These are phyloP conservation scores for Triangularia setosa DNA, from an alignment of 2,329 filamentous ascomycete genomes.

Conservation along the genomic window DNA sequence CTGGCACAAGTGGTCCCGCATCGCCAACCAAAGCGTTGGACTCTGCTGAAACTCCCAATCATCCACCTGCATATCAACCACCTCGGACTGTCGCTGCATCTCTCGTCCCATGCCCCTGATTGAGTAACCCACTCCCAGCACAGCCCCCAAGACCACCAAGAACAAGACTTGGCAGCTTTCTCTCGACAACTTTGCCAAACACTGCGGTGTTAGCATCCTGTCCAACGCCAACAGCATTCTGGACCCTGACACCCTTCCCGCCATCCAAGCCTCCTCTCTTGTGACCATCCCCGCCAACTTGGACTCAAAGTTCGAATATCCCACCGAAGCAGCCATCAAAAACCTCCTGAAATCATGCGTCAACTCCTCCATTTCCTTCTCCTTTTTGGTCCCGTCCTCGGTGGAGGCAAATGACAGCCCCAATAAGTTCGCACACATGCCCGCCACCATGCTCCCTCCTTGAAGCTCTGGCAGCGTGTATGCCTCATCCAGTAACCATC, in stretches of 20 bases:
- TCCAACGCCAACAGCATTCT: slow-evolving; percentile 31
- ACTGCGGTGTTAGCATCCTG: slow-evolving; percentile 31
- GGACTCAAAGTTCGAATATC: background rate
- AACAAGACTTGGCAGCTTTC: slow-evolving; percentile 29
- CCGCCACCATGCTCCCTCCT: slow-evolving; percentile 28
- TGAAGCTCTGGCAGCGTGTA: slow-evolving; percentile 23
- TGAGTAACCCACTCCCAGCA: slow-evolving; percentile 30
- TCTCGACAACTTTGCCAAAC: slow-evolving; percentile 22
- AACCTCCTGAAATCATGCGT: slow-evolving; percentile 29
- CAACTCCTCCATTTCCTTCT: slow-evolving; percentile 23
- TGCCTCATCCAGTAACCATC: slow-evolving; percentile 28
- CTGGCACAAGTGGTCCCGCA: slow-evolving; percentile 33
- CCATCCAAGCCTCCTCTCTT: slow-evolving; percentile 23
- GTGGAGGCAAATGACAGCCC: slow-evolving; percentile 23
- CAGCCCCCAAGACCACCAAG: slow-evolving; percentile 29
- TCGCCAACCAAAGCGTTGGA: slow-evolving; percentile 32
- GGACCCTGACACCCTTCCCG: slow-evolving; percentile 28
- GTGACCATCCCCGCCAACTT: slow-evolving; percentile 8
- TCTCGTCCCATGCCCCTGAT: slow-evolving; percentile 12
- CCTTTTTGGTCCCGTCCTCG: slow-evolving; percentile 10
- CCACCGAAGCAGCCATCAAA: slow-evolving; percentile 27
- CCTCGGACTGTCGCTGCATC: background rate
- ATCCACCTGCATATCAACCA: slow-evolving; percentile 13
- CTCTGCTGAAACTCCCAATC: slow-evolving; percentile 29
- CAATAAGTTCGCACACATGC: slow-evolving; percentile 27